These are phyloP conservation scores for Phalaenopsis equestris DNA, from an alignment of 106 monocot species.

Conservation along the genomic window DNA sequence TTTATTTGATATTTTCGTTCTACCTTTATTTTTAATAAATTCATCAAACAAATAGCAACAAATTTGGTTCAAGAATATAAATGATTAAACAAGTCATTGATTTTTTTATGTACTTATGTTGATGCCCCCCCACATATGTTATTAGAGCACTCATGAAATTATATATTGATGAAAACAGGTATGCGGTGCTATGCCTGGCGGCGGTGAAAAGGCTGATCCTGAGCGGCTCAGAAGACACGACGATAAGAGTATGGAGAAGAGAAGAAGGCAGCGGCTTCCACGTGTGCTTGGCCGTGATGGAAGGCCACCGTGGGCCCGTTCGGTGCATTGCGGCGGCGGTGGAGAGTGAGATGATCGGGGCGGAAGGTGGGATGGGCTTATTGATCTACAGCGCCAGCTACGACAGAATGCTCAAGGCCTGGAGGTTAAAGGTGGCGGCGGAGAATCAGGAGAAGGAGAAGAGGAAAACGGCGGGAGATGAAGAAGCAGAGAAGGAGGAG, in stretches of 20 bases:
- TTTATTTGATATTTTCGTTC: too few relatives aligned
- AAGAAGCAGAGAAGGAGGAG: background rate
- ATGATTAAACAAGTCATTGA: too few relatives aligned
- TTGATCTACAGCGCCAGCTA: conserved; percentile 36
- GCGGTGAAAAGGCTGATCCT: conserved; percentile 31
- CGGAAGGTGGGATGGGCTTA: conserved; percentile 24
- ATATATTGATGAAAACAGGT: background rate
- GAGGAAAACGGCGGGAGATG: background rate
- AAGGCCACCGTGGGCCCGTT: conserved; percentile 46
- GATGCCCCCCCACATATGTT: too few relatives aligned
- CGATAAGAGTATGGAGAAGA: conserved; percentile 65
- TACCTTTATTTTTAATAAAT: too few relatives aligned
- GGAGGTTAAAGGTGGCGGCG: conserved; percentile 28
- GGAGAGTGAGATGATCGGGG: conserved; percentile 16
- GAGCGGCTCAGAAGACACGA: conserved; percentile 66
- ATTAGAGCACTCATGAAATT: too few relatives aligned
- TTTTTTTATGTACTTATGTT: too few relatives aligned
- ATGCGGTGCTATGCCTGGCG: conserved; percentile 46
- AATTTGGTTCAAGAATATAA: too few relatives aligned
- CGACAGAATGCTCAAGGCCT: conserved; percentile 41
- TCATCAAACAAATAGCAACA: too few relatives aligned
- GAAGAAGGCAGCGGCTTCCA: conserved; percentile 23
- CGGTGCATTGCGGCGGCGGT: conserved; percentile 32
- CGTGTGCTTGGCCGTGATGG: conserved; percentile 39
- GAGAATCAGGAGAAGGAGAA: background rate